Evolutionary conservation across 345 rosid species (phyloP).

Genomic region (Populus nigra): DNA sequence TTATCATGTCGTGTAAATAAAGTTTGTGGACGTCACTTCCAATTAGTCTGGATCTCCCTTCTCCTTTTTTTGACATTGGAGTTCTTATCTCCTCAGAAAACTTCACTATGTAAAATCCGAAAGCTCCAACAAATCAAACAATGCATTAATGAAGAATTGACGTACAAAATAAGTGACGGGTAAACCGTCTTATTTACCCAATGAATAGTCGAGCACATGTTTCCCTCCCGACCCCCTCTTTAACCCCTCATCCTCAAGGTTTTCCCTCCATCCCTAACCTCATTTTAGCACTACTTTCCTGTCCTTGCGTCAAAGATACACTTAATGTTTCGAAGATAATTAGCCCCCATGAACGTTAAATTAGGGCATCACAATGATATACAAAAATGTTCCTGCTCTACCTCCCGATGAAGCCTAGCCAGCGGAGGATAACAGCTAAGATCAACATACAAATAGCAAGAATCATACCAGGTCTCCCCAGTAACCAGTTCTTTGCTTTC

Average conservation of each 20-base stretch:
- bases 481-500: slow-evolving; percentile 91
- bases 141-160: background rate
- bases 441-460: slow-evolving; percentile 77
- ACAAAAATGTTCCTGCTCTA: slow-evolving; percentile 20
- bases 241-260: background rate
- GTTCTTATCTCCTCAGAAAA: background rate
- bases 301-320: background rate
- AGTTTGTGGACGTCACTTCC: background rate
- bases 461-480: slow-evolving; percentile 77
- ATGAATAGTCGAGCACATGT: background rate
- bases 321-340: background rate
- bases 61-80: background rate
- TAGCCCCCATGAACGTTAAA: background rate
- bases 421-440: slow-evolving; percentile 72
- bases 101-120: background rate
- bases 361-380: background rate
- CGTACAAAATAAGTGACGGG: background rate
- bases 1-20: background rate
- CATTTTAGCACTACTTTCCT: background rate
- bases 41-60: background rate
- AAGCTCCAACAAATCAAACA: background rate
- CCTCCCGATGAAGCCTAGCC: slow-evolving; percentile 74
- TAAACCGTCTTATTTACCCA: background rate
- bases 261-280: background rate
- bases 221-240: background rate